phyloP scores from a whole-genome alignment of 2,329 filamentous ascomycete species.

The Trichoderma koningii region DNA sequence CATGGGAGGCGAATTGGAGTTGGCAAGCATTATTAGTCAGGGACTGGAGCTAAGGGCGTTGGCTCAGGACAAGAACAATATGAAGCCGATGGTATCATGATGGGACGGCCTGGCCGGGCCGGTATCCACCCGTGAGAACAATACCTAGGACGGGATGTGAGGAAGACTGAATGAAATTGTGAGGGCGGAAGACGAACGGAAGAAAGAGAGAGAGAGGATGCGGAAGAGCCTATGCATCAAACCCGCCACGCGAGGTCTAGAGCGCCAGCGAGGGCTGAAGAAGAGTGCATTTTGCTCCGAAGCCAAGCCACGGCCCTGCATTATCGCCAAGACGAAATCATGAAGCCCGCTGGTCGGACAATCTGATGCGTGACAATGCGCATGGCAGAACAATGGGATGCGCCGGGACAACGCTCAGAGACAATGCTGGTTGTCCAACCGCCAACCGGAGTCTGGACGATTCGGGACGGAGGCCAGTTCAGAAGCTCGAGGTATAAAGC shows the following conservation, averaged over 20 bases:
- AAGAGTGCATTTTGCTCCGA: no score
- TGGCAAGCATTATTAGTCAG: neutral
- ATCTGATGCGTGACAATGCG: neutral
- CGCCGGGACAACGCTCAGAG: neutral
- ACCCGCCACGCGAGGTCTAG: neutral
- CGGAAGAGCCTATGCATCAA: neutral
- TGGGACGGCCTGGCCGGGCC: neutral
- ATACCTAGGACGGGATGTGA: neutral
- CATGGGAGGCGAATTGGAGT: neutral
- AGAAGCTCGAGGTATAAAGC: neutral
- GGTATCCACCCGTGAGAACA: neutral
- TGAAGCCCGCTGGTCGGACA: no score
- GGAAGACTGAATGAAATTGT: neutral
- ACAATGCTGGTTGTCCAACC: neutral
- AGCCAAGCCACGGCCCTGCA: no score
- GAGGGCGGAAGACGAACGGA: no score
- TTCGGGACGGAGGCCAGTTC: no score
- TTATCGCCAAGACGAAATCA: no score
- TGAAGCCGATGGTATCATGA: neutral
- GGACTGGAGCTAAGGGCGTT: neutral
- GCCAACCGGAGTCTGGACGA: neutral
- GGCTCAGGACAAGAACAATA: slow-evolving; percentile 13
- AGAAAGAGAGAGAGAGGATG: no score
- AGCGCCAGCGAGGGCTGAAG: no score
- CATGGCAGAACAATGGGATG: no score